Conservation (phyloP, 2,329 filamentous ascomycete genomes). For the Aspergillus calidoustus region DNA sequence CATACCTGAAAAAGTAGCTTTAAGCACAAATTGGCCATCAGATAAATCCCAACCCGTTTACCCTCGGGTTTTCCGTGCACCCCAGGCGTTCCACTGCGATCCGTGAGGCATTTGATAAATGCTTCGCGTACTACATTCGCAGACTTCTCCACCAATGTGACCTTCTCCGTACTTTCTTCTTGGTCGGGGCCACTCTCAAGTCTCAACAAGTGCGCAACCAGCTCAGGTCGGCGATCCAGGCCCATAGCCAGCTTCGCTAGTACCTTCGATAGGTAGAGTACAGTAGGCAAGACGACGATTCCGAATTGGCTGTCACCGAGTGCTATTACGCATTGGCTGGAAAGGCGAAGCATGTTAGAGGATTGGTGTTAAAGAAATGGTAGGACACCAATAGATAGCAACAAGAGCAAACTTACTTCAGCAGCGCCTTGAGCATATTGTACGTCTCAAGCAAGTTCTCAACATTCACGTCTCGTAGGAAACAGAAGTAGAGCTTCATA, state of each 20-base stretch:
- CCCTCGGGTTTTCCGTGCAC: constrained; percentile 72
- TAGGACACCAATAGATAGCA: neutral
- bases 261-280: constrained; percentile 78
- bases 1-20: constrained; percentile 82
- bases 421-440: constrained; percentile 71
- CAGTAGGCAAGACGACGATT: constrained; percentile 78
- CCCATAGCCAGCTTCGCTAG: constrained; percentile 83
- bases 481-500: constrained; percentile 78
- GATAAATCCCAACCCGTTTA: constrained; percentile 86
- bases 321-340: constrained; percentile 79
- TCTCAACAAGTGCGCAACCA: constrained; percentile 67
- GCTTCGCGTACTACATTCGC: constrained; percentile 89
- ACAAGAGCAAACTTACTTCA: constrained; percentile 64
- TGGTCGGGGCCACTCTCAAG: constrained; percentile 50
- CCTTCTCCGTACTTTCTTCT: constrained; percentile 68
- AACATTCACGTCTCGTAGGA: constrained; percentile 79
- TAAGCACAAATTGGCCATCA: constrained; percentile 87
- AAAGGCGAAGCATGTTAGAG: constrained; percentile 1
- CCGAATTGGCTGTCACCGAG: constrained; percentile 80
- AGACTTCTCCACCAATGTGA: constrained; percentile 82
- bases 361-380: neutral
- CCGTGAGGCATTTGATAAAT: constrained; percentile 86
- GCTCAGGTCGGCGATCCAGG: constrained; percentile 77
- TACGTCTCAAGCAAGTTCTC: constrained; percentile 77
- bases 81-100: constrained; percentile 69